Base-by-base conservation (phyloP, 495 filamentous ascomycete genomes). In the Trichoderma orchidacearum region DNA sequence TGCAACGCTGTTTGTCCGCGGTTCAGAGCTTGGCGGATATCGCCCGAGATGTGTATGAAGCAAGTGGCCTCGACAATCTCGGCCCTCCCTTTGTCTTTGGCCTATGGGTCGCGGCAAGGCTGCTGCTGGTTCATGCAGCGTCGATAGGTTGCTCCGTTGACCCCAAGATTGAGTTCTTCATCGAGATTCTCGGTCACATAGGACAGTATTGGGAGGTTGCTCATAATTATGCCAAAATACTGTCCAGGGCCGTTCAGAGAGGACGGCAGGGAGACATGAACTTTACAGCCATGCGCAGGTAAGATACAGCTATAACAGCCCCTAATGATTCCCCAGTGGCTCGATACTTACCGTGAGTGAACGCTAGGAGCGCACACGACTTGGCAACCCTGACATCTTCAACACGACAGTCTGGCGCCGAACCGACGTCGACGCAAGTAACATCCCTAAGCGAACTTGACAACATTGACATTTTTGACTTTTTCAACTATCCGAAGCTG, bases 71-170 rank as follows among this genome's bases (percentile, higher is more conserved):
- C 21, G 75, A 79, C 55, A 81, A 84, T 59, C 77, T 89, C 27
- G 85, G 85, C 0, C 83, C 85, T 3, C 84, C 83, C 0, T 88
- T 87, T 62, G 82, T 84, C 21, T 89, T 88, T 66, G 81, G 82
- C 8, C 72, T 89, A 54, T 89, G 85, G 85, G 85, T 88, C 27
- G 85, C 83, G 41, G 83, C 85, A 15, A 78, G 85, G 9, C 67
- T 89, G 17, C 68, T 87, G 5, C 78, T 88, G 12, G 85, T 89
- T 25, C 85, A 87, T 61, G 84, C 83, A n/a, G 84, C 82, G 15
- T 87, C 85, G 1, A 82, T 86, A 58, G 82, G 84, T 5, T 80
- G 84, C 64, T 79, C 79, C 18, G 78, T 86, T 51, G 83, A 80
- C 57, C 79, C 80, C 3, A 77, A 83, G 56, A 84, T 88, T 34